These are phyloP conservation scores for Aspergillus neoniger DNA, from an alignment of 2,329 filamentous ascomycete genomes.

Conservation along the genomic window DNA sequence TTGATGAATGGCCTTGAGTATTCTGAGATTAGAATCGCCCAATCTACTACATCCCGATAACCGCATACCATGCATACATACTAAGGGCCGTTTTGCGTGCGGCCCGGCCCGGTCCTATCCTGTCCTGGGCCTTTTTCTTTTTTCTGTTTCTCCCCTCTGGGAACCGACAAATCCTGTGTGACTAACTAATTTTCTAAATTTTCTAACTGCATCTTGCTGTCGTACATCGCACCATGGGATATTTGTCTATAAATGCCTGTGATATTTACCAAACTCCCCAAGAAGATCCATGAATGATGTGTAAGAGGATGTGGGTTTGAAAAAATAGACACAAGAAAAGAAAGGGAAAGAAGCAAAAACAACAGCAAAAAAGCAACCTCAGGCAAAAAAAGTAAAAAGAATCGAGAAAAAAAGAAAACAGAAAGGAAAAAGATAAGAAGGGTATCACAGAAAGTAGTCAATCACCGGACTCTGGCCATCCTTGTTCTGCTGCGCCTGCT, in stretches of 20 bases:
- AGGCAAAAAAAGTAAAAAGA: constrained; percentile 16
- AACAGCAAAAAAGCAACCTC: constrained; percentile 11
- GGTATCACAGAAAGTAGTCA: constrained; percentile 69
- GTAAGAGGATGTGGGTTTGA: background rate
- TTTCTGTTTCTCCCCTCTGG: background rate
- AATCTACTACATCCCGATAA: too few relatives aligned
- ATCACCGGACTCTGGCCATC: constrained; percentile 71
- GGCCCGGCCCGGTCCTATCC: too few relatives aligned
- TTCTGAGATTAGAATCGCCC: too few relatives aligned
- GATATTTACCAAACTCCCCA: constrained; percentile 33
- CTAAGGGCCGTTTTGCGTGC: too few relatives aligned
- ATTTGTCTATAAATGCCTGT: constrained; percentile 30
- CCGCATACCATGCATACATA: too few relatives aligned
- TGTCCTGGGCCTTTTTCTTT: background rate
- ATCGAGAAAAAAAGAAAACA: constrained; percentile 13
- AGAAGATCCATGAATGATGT: constrained; percentile 5
- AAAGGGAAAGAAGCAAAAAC: background rate
- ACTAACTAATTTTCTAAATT: constrained; percentile 14
- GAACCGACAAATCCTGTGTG: background rate
- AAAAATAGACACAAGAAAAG: background rate
- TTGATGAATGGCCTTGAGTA: background rate
- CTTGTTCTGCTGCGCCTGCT: constrained; percentile 68
- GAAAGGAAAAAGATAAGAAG: constrained; percentile 23
- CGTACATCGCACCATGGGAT: constrained; percentile 18
- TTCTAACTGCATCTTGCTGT: constrained; percentile 11